phyloP scores from a whole-genome alignment of 139 green algal species.

The Haematococcus sp. region DNA sequence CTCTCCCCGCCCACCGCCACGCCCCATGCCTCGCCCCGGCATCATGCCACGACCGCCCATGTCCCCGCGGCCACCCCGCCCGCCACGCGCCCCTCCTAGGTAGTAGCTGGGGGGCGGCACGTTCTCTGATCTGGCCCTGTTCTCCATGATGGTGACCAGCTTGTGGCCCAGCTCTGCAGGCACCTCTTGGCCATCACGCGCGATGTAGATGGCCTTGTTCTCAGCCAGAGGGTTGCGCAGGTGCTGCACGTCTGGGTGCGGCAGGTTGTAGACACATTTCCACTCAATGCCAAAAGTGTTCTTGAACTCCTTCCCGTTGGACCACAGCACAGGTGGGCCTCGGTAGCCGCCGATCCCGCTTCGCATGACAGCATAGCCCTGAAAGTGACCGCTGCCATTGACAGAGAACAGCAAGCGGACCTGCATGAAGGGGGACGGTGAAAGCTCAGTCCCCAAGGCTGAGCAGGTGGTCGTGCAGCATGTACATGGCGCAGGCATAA shows the following conservation, averaged over 20 bases:
- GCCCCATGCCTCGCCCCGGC: slow-evolving; percentile 1
- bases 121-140: slow-evolving; percentile 29
- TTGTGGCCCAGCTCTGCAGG: slow-evolving; percentile 50
- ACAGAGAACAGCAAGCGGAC: slow-evolving; percentile 75
- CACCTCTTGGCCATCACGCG: slow-evolving; percentile 68
- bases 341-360: slow-evolving; percentile 17
- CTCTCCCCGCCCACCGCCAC: slow-evolving; percentile 3
- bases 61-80: neutral
- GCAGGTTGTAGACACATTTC: slow-evolving; percentile 51
- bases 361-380: slow-evolving; percentile 72
- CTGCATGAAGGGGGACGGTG: neutral
- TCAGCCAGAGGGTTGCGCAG: slow-evolving; percentile 69
- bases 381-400: slow-evolving; percentile 63
- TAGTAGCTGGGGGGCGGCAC: slow-evolving; percentile 17
- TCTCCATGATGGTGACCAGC: slow-evolving; percentile 58
- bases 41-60: neutral
- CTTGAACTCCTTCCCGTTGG: slow-evolving; percentile 33
- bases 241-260: slow-evolving; percentile 32
- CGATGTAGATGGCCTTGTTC: slow-evolving; percentile 57
- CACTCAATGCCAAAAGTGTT: slow-evolving; percentile 65
- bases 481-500: neutral
- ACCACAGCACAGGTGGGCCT: slow-evolving; percentile 23
- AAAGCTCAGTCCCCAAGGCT: neutral
- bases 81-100: slow-evolving; percentile 11
- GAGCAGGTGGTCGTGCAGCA: neutral